Evolutionary conservation across 192 early-diverging fungal genomes (phyloP).

Genomic region (Gaertneriomyces sp.): DNA sequence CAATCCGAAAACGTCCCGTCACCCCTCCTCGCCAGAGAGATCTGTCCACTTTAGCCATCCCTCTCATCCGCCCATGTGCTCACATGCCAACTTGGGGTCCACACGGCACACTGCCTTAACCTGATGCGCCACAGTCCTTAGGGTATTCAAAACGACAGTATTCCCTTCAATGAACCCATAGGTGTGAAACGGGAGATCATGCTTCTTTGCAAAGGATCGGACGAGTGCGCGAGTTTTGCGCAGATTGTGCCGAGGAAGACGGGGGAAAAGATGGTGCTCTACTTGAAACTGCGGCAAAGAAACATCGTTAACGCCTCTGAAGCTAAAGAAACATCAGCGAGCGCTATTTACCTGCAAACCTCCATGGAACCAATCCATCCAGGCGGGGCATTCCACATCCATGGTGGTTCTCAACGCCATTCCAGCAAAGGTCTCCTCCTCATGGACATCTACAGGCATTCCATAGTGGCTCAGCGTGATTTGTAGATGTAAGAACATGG

Average conservation of each 20-base stretch:
- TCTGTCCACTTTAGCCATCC: too few species aligned
- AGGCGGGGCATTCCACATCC: conserved; percentile 90
- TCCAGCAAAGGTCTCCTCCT: conserved; percentile 59
- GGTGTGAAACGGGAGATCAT: conserved; percentile 4
- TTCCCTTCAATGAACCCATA: conserved; percentile 10
- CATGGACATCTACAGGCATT: conserved; percentile 64
- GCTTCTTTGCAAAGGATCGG: conserved; percentile 52
- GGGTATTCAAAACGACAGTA: too few species aligned
- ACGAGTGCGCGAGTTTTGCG: conserved; percentile 66
- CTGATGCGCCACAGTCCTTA: too few species aligned
- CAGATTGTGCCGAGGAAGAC: conserved; percentile 86
- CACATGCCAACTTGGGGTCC: too few species aligned
- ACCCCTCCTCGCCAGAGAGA: too few species aligned
- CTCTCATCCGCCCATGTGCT: too few species aligned
- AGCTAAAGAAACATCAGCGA: too few species aligned
- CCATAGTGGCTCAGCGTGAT: conserved; percentile 95
- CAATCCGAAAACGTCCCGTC: too few species aligned
- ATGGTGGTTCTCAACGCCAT: conserved; percentile 88
- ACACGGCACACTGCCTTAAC: too few species aligned
- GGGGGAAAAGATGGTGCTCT: conserved; percentile 91
- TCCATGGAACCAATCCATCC: conserved; percentile 97
- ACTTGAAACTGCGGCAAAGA: conserved; percentile 64
- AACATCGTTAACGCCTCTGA: too few species aligned
- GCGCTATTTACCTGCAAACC: conserved; percentile 60
- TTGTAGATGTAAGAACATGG: conserved; percentile 86